Percentiles rank a stretch among this genome's conserved stretches.
phyloP scores from a whole-genome alignment of 495 filamentous ascomycete species.

The Aspergillus olivimuriae region DNA sequence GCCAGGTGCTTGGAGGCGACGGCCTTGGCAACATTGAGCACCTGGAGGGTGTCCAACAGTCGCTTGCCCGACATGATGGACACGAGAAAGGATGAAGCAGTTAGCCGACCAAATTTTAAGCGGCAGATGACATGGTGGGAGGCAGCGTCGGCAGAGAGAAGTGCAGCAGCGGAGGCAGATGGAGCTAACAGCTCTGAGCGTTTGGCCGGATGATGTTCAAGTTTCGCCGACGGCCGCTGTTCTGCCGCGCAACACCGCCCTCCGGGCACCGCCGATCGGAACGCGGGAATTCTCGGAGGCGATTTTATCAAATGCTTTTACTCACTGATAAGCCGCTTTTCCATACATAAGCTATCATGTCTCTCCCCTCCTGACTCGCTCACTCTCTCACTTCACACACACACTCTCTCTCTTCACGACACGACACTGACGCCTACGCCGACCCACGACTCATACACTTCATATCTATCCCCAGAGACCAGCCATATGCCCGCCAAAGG shows the following conservation, averaged over 20 bases:
- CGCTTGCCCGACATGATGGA: conserved; percentile 60
- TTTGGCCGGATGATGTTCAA: conserved; percentile 12
- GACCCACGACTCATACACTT: too few species aligned
- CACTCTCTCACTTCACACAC: neutral
- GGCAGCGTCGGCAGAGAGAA: too few species aligned
- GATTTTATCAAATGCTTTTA: too few species aligned
- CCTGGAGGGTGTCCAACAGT: conserved; percentile 71
- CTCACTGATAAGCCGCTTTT: neutral
- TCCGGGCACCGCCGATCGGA: too few species aligned
- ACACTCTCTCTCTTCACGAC: neutral
- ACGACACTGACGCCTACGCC: too few species aligned
- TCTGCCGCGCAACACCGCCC: conserved; percentile 11
- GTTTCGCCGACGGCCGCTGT: conserved; percentile 7
- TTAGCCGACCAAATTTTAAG: too few species aligned
- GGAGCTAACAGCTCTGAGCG: too few species aligned
- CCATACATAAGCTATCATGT: neutral
- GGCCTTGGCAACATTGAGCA: conserved; percentile 69
- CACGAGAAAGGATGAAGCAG: too few species aligned
- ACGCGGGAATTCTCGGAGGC: too few species aligned
- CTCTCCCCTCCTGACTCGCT: neutral
- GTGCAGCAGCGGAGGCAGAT: conserved; percentile 11
- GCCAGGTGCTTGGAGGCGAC: conserved; percentile 75
- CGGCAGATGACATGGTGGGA: too few species aligned
- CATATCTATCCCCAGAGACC: neutral
- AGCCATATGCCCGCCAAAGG: conserved; percentile 7